A percentile compares a stretch with the other conserved stretches of the same genome.
phyloP scores from a whole-genome alignment of 1,139 yeast genomes.

The Taphrina wiesneri region DNA sequence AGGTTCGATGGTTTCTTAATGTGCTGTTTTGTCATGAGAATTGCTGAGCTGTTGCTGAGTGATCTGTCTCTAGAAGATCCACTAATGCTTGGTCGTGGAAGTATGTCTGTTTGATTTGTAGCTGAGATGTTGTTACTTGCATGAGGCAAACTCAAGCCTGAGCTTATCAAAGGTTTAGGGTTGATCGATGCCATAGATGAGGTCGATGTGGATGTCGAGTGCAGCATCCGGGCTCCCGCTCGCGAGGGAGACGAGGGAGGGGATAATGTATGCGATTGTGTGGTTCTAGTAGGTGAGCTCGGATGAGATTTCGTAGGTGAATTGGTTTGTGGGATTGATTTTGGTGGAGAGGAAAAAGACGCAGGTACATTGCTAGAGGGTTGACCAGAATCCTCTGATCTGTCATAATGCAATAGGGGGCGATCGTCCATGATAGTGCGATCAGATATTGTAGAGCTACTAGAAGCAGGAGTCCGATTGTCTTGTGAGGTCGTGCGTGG shows the following conservation, averaged over 20 bases:
- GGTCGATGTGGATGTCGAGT: background rate
- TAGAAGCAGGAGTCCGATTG: background rate
- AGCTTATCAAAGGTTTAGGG: background rate
- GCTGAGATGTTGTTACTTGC: background rate
- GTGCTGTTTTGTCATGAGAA: background rate
- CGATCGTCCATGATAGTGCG: background rate
- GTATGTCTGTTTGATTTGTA: slow-evolving; percentile 7
- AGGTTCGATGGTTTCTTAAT: slow-evolving; percentile 20
- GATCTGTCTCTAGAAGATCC: slow-evolving; percentile 1
- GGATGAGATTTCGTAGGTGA: background rate
- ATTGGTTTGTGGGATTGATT: background rate
- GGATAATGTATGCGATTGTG: slow-evolving; percentile 4
- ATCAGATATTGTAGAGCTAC: background rate
- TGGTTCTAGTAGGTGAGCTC: slow-evolving; percentile 3
- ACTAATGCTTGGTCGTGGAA: slow-evolving; percentile 14
- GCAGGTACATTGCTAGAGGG: too few relatives aligned
- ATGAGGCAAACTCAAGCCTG: background rate
- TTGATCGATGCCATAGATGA: background rate
- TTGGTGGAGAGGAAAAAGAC: slow-evolving; percentile 3
- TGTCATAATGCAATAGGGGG: background rate
- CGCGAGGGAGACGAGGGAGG: slow-evolving; percentile 16
- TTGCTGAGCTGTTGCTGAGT: background rate
- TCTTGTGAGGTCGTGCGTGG: background rate
- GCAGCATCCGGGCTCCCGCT: background rate
- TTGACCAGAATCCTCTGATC: background rate